phyloP scores from a whole-genome alignment of 1,284 basidiomycete species.

The Apiotrichum gamsii region DNA sequence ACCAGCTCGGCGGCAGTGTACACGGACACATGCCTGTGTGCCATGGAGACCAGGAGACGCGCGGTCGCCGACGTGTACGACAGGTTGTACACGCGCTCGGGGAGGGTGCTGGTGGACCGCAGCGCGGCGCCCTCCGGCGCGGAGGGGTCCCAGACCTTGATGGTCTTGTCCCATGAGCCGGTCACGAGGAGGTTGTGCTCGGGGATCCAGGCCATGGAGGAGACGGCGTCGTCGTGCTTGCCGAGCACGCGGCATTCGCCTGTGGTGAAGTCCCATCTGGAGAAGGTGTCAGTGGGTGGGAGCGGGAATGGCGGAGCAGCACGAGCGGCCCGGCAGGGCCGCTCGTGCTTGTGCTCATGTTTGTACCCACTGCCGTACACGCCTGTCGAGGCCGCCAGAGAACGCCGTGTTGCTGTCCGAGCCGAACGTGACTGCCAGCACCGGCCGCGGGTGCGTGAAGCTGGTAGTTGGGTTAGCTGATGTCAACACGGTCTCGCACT shows the following conservation, averaged over 20 bases:
- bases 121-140: conserved; percentile 55
- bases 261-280: conserved; percentile 48
- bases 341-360: too few species aligned
- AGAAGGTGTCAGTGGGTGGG: too few species aligned
- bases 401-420: conserved; percentile 41
- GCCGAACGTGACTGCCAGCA: conserved; percentile 47
- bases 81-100: conserved; percentile 77
- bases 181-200: conserved; percentile 45
- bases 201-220: conserved; percentile 45
- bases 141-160: conserved; percentile 63
- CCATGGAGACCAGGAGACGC: conserved; percentile 81
- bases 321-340: too few species aligned
- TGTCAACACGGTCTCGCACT: too few species aligned
- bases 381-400: conserved; percentile 48
- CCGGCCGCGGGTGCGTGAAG: conserved; percentile 40
- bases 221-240: conserved; percentile 48
- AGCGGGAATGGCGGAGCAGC: too few species aligned
- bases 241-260: conserved; percentile 47
- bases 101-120: conserved; percentile 58
- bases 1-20: conserved; percentile 72
- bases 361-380: conserved; percentile 51
- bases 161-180: conserved; percentile 82
- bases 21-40: conserved; percentile 77
- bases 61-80: conserved; percentile 38
- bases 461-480: conserved; percentile 20